A percentile compares a stretch with the other conserved stretches of the same genome.
These are phyloP conservation scores for Incumbomyces lentus DNA, from an alignment of 2,329 filamentous ascomycete species.

Conservation along the genomic window DNA sequence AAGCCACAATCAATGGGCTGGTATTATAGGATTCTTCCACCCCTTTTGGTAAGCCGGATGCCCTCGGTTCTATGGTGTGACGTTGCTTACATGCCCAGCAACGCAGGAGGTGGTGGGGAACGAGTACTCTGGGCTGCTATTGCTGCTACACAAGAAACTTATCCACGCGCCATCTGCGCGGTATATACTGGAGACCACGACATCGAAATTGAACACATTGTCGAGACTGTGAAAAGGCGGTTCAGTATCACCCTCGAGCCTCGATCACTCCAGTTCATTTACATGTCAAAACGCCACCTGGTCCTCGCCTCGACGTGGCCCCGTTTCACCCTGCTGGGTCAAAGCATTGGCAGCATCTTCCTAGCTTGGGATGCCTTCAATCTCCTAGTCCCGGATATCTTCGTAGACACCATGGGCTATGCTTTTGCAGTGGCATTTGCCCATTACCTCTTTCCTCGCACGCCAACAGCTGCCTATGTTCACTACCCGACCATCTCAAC, in stretches of 20 bases:
- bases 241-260: slow-evolving; percentile 88
- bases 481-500: slow-evolving; percentile 98
- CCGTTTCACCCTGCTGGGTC: slow-evolving; percentile 84
- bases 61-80: slow-evolving; percentile 5
- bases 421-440: slow-evolving; percentile 77
- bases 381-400: slow-evolving; percentile 84
- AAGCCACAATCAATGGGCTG: slow-evolving; percentile 57
- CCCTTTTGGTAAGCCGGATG: slow-evolving; percentile 69
- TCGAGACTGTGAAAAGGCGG: slow-evolving; percentile 66
- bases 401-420: slow-evolving; percentile 97
- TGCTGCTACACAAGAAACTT: slow-evolving; percentile 75
- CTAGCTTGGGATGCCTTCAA: slow-evolving; percentile 87
- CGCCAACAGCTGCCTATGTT: slow-evolving; percentile 87
- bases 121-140: slow-evolving; percentile 94
- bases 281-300: slow-evolving; percentile 77
- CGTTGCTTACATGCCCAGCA: slow-evolving; percentile 42
- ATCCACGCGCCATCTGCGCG: slow-evolving; percentile 71
- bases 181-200: slow-evolving; percentile 96
- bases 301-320: slow-evolving; percentile 83
- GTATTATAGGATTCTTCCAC: slow-evolving; percentile 91
- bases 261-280: slow-evolving; percentile 76
- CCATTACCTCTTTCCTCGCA: slow-evolving; percentile 66
- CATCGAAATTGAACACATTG: slow-evolving; percentile 66
- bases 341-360: slow-evolving; percentile 78
- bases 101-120: slow-evolving; percentile 92